Percentiles rank a stretch among this genome's conserved stretches.
phyloP scores from a whole-genome alignment of 257 asterid genomes.

The Penstemon barbatus region DNA sequence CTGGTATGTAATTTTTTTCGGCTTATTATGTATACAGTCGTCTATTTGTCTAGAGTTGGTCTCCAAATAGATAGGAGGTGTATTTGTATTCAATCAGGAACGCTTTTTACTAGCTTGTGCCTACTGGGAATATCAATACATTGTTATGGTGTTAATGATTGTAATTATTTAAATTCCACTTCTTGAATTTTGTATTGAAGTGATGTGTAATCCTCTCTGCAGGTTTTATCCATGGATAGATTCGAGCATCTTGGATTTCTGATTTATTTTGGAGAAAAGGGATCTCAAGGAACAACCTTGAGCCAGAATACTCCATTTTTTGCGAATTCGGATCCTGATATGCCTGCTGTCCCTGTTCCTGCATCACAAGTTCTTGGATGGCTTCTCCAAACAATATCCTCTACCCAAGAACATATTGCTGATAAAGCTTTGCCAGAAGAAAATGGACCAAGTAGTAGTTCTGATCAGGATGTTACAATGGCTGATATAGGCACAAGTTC shows the following conservation, averaged over 20 bases:
- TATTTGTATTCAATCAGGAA: neutral
- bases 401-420: constrained; percentile 71
- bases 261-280: constrained; percentile 79
- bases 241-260: constrained; percentile 82
- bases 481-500: constrained; percentile 63
- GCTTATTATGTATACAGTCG: constrained; percentile 4
- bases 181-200: constrained; percentile 22
- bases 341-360: constrained; percentile 95
- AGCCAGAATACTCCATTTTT: constrained; percentile 89
- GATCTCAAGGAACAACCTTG: constrained; percentile 60
- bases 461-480: constrained; percentile 87
- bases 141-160: too few relatives aligned
- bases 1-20: constrained; percentile 50
- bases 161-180: neutral
- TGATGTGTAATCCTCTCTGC: constrained; percentile 29
- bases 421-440: constrained; percentile 81
- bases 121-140: too few relatives aligned
- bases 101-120: too few relatives aligned
- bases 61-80: constrained; percentile 14
- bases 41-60: neutral
- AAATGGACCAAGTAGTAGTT: constrained; percentile 61
- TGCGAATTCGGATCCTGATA: constrained; percentile 93
- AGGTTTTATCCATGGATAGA: constrained; percentile 83
- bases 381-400: constrained; percentile 76
- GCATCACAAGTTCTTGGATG: constrained; percentile 90